Evolutionary conservation across 345 rosid species (phyloP).

Genomic region (Eucalyptus pauciflora): DNA sequence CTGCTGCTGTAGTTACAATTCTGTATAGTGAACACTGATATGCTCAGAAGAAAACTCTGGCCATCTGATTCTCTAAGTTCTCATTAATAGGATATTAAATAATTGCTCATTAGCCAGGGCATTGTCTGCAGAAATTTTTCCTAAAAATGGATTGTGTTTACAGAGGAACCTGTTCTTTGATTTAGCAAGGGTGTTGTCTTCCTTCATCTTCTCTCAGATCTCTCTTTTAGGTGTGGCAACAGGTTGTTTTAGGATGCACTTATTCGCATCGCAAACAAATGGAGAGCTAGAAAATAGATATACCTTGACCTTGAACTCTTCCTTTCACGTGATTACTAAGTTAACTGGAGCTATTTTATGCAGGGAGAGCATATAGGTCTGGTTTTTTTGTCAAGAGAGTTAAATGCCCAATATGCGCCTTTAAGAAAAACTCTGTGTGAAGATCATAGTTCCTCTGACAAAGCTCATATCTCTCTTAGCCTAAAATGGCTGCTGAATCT

Average conservation of each 20-base stretch:
- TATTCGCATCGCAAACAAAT: background rate
- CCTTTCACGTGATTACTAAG: background rate
- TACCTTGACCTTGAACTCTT: background rate
- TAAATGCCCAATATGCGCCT: background rate
- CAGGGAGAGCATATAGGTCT: background rate
- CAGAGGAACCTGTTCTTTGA: background rate
- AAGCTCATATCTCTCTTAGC: background rate
- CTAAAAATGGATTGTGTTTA: background rate
- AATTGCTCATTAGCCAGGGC: background rate
- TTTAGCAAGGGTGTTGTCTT: background rate
- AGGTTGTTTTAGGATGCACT: background rate
- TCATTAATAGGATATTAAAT: background rate
- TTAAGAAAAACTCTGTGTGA: background rate
- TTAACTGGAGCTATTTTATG: background rate
- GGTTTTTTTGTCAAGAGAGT: background rate
- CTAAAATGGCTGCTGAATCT: background rate
- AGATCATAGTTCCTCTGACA: background rate
- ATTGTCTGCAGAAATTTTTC: background rate
- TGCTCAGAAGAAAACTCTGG: background rate
- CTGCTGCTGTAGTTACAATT: background rate
- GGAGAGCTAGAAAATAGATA: background rate
- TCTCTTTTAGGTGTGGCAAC: background rate
- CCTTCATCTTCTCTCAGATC: background rate
- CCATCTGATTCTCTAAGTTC: background rate
- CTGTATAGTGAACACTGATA: background rate